phyloP scores from a whole-genome alignment of 225 moss, liverwort and hornwort genomes.

The Polytrichum commune region DNA sequence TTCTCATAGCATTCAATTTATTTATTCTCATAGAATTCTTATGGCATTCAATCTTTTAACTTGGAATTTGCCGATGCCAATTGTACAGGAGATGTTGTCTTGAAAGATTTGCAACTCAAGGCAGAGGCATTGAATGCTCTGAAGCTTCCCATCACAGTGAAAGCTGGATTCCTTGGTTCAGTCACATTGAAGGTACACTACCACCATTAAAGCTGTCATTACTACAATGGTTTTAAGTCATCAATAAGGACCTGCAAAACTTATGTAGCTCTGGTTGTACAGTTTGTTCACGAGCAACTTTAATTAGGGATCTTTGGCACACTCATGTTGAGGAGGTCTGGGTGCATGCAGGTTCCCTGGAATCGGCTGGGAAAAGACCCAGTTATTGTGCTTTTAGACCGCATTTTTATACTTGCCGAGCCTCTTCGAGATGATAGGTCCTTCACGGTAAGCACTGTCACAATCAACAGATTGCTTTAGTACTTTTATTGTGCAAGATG shows the following conservation, averaged over 20 bases:
- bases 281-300: neutral
- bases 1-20: neutral
- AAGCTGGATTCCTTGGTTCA: conserved; percentile 96
- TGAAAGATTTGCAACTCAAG: conserved; percentile 96
- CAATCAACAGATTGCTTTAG: no score
- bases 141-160: conserved; percentile 91
- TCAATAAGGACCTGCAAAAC: no score
- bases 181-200: conserved; percentile 84
- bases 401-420: conserved; percentile 96
- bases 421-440: conserved; percentile 80
- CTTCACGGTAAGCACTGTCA: conserved; percentile 47
- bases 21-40: neutral
- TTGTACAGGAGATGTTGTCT: conserved; percentile 87
- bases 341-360: conserved; percentile 82
- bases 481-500: no score
- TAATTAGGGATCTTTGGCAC: neutral
- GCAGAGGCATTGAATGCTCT: conserved; percentile 95
- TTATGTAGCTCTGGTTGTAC: no score
- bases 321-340: neutral
- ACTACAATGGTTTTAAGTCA: no score
- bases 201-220: neutral
- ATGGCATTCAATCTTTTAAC: neutral
- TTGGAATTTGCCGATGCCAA: neutral
- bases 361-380: conserved; percentile 95
- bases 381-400: conserved; percentile 90